phyloP scores from a whole-genome alignment of 2,329 filamentous ascomycete genomes.

The Fusarium keratoplasticum region DNA sequence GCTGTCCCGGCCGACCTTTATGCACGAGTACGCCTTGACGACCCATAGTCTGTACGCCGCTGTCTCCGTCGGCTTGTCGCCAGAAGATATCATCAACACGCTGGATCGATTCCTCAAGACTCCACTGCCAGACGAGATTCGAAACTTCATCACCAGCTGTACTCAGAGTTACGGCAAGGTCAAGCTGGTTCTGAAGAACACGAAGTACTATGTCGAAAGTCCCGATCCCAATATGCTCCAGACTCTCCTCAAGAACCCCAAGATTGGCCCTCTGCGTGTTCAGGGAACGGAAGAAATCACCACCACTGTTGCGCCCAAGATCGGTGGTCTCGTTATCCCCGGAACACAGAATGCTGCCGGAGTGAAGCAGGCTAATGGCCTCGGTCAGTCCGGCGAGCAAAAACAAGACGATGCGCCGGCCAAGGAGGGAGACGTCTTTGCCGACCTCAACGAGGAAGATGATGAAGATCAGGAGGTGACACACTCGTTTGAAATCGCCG shows the following conservation, averaged over 20 bases:
- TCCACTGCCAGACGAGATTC: slow-evolving; percentile 82
- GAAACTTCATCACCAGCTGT: slow-evolving; percentile 80
- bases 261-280: slow-evolving; percentile 83
- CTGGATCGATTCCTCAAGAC: slow-evolving; percentile 92
- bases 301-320: slow-evolving; percentile 84
- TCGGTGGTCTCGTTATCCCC: slow-evolving; percentile 89
- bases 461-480: slow-evolving; percentile 89
- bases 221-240: slow-evolving; percentile 89
- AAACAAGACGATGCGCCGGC: slow-evolving; percentile 61
- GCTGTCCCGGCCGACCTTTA: slow-evolving; percentile 85
- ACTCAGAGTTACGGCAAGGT: slow-evolving; percentile 96
- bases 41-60: slow-evolving; percentile 95
- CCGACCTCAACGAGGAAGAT: slow-evolving; percentile 82
- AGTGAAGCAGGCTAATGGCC: slow-evolving; percentile 75
- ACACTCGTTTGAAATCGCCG: slow-evolving; percentile 91
- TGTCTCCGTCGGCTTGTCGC: slow-evolving; percentile 91
- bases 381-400: slow-evolving; percentile 50
- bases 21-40: slow-evolving; percentile 94
- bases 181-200: slow-evolving; percentile 93
- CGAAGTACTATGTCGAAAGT: slow-evolving; percentile 93
- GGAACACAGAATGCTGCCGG: slow-evolving; percentile 94
- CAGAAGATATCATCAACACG: slow-evolving; percentile 89
- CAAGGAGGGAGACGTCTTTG: slow-evolving; percentile 76
- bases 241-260: slow-evolving; percentile 83
- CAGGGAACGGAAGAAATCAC: slow-evolving; percentile 79